Conservation (phyloP, 352 stramenopile species). For the Phytopythium chamaehyphon region DNA sequence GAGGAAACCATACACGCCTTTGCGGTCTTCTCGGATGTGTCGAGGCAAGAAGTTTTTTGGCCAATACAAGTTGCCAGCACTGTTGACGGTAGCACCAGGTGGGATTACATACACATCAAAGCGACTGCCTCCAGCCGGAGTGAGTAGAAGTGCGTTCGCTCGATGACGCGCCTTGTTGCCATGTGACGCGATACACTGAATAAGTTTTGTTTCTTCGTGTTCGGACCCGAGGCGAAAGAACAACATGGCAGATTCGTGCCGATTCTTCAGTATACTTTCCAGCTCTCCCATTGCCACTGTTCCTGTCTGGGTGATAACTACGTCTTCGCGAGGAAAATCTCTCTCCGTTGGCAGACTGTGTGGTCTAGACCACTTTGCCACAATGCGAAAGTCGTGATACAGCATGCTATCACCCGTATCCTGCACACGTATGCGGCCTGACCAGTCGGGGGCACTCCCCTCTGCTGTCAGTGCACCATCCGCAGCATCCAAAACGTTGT, state of each 20-base stretch:
- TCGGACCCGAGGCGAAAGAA: constrained; percentile 64
- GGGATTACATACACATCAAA: constrained; percentile 68
- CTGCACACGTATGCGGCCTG: constrained; percentile 42
- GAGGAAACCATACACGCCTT: constrained; percentile 61
- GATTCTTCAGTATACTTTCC: constrained; percentile 35
- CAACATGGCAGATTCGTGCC: constrained; percentile 34
- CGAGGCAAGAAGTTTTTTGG: constrained; percentile 39
- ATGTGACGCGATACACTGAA: constrained; percentile 62
- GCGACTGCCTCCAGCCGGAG: constrained; percentile 17
- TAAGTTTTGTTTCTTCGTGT: constrained; percentile 71
- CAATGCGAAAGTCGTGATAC: constrained; percentile 51
- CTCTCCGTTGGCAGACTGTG: constrained; percentile 19
- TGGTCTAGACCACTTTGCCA: constrained; percentile 45
- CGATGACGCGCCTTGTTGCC: constrained; percentile 52
- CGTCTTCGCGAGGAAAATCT: constrained; percentile 19
- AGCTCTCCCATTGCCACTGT: constrained; percentile 39
- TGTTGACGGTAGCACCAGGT: constrained; percentile 72
- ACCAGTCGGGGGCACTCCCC: constrained; percentile 30
- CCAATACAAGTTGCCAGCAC: constrained; percentile 63
- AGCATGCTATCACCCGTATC: constrained; percentile 36
- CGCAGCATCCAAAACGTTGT: constrained; percentile 30
- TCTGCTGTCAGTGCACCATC: background rate
- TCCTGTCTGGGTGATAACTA: constrained; percentile 36
- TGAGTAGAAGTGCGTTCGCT: background rate
- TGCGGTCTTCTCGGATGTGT: constrained; percentile 36